A percentile compares a stretch with the other conserved stretches of the same genome.
Evolutionary conservation across 768 basidiomycete genomes (phyloP).

Genomic region (Lentinula raphanica): DNA sequence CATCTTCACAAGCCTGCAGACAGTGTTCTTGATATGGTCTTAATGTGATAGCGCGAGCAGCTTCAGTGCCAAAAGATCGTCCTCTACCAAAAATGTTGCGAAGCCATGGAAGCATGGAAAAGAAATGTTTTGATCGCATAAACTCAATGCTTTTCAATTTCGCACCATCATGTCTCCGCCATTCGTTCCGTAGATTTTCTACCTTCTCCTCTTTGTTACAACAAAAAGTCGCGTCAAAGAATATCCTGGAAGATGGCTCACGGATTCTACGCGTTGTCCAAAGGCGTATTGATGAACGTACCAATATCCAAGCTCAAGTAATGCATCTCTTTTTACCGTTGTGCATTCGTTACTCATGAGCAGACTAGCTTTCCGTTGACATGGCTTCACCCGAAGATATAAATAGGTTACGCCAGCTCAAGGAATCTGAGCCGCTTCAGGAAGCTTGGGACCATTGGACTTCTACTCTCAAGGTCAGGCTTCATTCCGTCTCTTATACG

Average conservation of each 20-base stretch:
- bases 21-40: slow-evolving; percentile 90
- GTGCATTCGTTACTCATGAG: slow-evolving; percentile 7
- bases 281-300: slow-evolving; percentile 48
- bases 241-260: slow-evolving; percentile 30
- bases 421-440: slow-evolving; percentile 64
- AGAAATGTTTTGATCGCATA: neutral
- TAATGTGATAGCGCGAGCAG: slow-evolving; percentile 32
- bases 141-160: neutral
- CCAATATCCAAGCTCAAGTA: slow-evolving; percentile 40
- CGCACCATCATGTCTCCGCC: slow-evolving; percentile 3
- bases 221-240: neutral
- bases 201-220: neutral
- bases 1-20: slow-evolving; percentile 68
- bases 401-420: slow-evolving; percentile 51
- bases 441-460: slow-evolving; percentile 65
- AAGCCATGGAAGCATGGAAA: slow-evolving; percentile 5
- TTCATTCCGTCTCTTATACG: slow-evolving; percentile 24
- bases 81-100: neutral
- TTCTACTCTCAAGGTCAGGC: slow-evolving; percentile 40
- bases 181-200: slow-evolving; percentile 1
- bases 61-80: neutral
- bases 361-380: slow-evolving; percentile 43
- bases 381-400: slow-evolving; percentile 55
- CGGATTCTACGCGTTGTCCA: slow-evolving; percentile 52
- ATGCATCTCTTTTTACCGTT: slow-evolving; percentile 6